These are phyloP conservation scores for Aquanectria penicillioides DNA, from an alignment of 2,329 filamentous ascomycete species.

Conservation along the genomic window DNA sequence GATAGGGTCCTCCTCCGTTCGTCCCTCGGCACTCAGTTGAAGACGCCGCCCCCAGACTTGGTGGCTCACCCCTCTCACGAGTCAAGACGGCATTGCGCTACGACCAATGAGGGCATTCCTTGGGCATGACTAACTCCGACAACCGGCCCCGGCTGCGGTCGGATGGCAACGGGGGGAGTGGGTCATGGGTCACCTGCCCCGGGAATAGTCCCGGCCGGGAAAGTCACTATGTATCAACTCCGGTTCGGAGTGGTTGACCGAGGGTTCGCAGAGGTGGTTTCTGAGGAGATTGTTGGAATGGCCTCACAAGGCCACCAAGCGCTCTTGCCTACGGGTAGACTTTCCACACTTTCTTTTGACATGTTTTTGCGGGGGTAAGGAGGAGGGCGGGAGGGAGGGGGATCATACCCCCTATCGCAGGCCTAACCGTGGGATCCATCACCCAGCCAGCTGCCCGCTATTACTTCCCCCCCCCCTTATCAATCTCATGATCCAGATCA, in stretches of 20 bases:
- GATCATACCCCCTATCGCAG: too few species aligned
- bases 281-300: not conserved
- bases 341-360: not conserved
- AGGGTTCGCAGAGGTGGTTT: too few species aligned
- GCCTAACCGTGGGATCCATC: not conserved
- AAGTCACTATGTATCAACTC: not conserved
- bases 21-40: not conserved
- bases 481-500: slow-evolving; percentile 42
- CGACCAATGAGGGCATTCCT: not conserved
- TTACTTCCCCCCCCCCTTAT: slow-evolving; percentile 25
- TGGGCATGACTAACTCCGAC: slow-evolving; percentile 2
- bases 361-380: not conserved
- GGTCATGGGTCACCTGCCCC: slow-evolving; percentile 9
- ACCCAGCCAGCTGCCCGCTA: slow-evolving; percentile 5
- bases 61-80: too few species aligned
- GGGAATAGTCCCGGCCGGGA: slow-evolving; percentile 11
- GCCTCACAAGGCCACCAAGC: too few species aligned
- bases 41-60: slow-evolving; percentile 6
- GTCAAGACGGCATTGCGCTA: not conserved
- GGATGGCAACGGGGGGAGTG: not conserved
- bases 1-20: slow-evolving; percentile 2
- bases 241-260: slow-evolving; percentile 15
- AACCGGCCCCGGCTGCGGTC: slow-evolving; percentile 3
- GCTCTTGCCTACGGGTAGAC: not conserved
- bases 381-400: too few species aligned